These are phyloP conservation scores for Coniochaeta ligniaria DNA, from an alignment of 2,329 filamentous ascomycete genomes.

Conservation along the genomic window DNA sequence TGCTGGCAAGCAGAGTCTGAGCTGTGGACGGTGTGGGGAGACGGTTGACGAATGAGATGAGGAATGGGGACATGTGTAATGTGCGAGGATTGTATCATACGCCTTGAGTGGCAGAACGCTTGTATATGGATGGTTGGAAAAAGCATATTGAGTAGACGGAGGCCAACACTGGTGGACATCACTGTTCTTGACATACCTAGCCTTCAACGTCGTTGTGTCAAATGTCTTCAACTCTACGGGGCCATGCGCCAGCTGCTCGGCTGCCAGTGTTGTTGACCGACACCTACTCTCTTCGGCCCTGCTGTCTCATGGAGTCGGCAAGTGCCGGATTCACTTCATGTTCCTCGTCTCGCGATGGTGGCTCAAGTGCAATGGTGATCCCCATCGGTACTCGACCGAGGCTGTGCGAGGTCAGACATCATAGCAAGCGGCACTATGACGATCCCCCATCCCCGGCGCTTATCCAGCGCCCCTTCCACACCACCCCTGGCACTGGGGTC, in stretches of 20 bases:
- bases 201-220: background rate
- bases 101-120: background rate
- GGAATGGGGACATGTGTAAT: background rate
- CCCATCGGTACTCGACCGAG: background rate
- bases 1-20: constrained; percentile 45
- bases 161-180: background rate
- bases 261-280: too few relatives aligned
- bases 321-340: too few relatives aligned
- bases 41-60: constrained; percentile 7
- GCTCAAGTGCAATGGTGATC: too few relatives aligned
- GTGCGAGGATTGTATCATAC: too few relatives aligned
- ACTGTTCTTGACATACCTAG: background rate
- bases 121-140: background rate
- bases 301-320: too few relatives aligned
- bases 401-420: background rate
- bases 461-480: background rate
- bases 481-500: background rate
- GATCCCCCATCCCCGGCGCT: background rate
- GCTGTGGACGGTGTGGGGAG: constrained; percentile 52
- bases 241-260: too few relatives aligned
- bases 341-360: too few relatives aligned
- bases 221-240: too few relatives aligned
- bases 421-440: background rate
- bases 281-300: too few relatives aligned
- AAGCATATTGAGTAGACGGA: background rate